phyloP scores from a whole-genome alignment of 352 stramenopile species.

The Pythium sukuiense region DNA sequence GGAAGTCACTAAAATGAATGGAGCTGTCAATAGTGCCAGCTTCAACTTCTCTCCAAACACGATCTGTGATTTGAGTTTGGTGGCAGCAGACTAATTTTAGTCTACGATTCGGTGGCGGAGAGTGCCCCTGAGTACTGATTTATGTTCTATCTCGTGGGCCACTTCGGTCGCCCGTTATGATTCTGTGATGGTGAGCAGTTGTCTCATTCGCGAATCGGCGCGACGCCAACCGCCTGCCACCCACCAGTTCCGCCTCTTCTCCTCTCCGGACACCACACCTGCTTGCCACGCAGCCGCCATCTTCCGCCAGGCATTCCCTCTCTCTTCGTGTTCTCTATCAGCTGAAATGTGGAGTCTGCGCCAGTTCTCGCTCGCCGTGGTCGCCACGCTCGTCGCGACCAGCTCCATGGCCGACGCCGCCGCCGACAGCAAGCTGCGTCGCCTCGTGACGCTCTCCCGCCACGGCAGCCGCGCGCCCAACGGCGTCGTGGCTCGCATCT shows the following conservation, averaged over 20 bases:
- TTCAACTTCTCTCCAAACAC: constrained; percentile 14
- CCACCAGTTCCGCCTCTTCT: background rate
- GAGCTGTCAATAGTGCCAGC: constrained; percentile 1
- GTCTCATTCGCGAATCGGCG: constrained; percentile 12
- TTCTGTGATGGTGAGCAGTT: background rate
- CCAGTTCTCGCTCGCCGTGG: constrained; percentile 10
- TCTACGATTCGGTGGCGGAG: constrained; percentile 6
- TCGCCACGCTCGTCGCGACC: constrained; percentile 1
- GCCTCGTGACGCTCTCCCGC: constrained; percentile 74
- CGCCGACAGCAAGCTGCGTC: constrained; percentile 46
- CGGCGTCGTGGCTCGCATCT: constrained; percentile 51
- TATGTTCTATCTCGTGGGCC: background rate
- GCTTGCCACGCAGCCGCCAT: background rate
- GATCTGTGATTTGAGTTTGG: constrained; percentile 12
- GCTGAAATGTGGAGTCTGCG: constrained; percentile 13
- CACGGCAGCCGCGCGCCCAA: constrained; percentile 83
- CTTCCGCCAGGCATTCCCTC: background rate
- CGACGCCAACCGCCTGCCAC: constrained; percentile 6
- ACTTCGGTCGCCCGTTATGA: background rate
- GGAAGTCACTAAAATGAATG: constrained; percentile 9
- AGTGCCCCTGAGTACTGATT: background rate
- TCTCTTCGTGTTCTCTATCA: background rate
- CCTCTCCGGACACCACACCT: background rate
- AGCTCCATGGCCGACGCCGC: background rate
- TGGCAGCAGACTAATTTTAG: background rate